phyloP scores from a whole-genome alignment of 805 yeast species.

The Teunomyces tritomae region DNA sequence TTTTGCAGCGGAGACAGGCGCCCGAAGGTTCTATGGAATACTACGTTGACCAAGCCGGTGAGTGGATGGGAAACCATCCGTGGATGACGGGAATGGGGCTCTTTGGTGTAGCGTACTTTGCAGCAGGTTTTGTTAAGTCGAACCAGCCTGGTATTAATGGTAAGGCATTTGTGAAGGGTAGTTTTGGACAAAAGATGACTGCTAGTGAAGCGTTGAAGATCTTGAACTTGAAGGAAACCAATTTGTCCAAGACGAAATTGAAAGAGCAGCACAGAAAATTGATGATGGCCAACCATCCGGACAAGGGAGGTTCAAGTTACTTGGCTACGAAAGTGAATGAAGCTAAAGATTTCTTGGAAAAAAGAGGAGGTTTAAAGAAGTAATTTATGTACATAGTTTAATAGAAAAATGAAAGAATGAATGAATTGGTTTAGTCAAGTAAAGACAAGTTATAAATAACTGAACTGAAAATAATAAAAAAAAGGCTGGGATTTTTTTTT shows the following conservation, averaged over 20 bases:
- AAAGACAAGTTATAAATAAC: not conserved
- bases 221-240: slow-evolving; percentile 68
- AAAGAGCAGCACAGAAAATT: slow-evolving; percentile 79
- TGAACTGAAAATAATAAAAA: too few species aligned
- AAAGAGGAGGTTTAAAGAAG: slow-evolving; percentile 55
- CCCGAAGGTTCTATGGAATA: slow-evolving; percentile 52
- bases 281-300: slow-evolving; percentile 91
- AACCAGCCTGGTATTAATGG: slow-evolving; percentile 67
- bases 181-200: slow-evolving; percentile 88
- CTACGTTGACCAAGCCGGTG: slow-evolving; percentile 59
- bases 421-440: too few species aligned
- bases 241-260: slow-evolving; percentile 58
- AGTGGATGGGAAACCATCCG: slow-evolving; percentile 74
- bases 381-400: slow-evolving; percentile 10
- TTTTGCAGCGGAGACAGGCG: slow-evolving; percentile 39
- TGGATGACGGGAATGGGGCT: slow-evolving; percentile 69
- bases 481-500: too few species aligned
- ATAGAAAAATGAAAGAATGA: not conserved
- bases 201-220: slow-evolving; percentile 87
- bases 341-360: slow-evolving; percentile 80
- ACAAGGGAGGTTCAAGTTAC: slow-evolving; percentile 88
- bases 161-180: slow-evolving; percentile 75
- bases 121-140: slow-evolving; percentile 65
- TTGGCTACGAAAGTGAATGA: slow-evolving; percentile 90
- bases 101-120: slow-evolving; percentile 58